Evolutionary conservation across 306 rosid genomes (phyloP).

Genomic region (Begonia loranthoides): DNA sequence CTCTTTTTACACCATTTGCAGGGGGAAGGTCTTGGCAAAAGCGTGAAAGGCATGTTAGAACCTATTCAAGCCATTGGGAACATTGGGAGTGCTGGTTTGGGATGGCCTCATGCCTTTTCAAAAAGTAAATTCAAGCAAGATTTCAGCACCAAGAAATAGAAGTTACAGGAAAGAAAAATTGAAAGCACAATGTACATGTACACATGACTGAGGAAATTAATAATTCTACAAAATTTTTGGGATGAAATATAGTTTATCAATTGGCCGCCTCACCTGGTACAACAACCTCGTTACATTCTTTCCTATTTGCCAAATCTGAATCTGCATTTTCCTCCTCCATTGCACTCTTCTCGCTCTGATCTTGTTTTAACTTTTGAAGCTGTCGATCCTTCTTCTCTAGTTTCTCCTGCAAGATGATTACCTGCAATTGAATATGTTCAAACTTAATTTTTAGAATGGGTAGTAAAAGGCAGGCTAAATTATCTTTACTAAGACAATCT

Average conservation of each 20-base stretch:
- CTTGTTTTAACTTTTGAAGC: constrained; percentile 38
- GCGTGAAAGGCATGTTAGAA: constrained; percentile 52
- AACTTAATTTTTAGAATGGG: no score
- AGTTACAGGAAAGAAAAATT: not conserved
- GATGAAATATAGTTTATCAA: constrained; percentile 7
- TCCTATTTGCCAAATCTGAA: constrained; percentile 14
- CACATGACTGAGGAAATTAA: constrained; percentile 6
- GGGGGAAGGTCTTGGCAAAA: constrained; percentile 83
- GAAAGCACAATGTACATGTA: constrained; percentile 20
- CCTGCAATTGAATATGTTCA: constrained; percentile 22
- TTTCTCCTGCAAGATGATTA: constrained; percentile 49
- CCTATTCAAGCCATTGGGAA: constrained; percentile 64
- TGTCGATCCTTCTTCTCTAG: constrained; percentile 55
- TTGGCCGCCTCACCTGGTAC: constrained; percentile 24
- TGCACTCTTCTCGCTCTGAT: constrained; percentile 24
- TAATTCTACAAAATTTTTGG: constrained; percentile 10
- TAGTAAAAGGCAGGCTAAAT: no score
- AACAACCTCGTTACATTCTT: constrained; percentile 16
- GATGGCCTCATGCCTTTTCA: constrained; percentile 29
- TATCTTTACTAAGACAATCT: no score
- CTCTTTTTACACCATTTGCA: constrained; percentile 7
- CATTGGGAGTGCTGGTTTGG: constrained; percentile 65
- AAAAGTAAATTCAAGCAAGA: not conserved
- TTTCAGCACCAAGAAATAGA: not conserved
- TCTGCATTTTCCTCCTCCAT: constrained; percentile 23